A percentile compares a stretch with the other conserved stretches of the same genome.
These are phyloP conservation scores for Diaporthe sp. DNA, from an alignment of 2,329 filamentous ascomycete species.

Conservation along the genomic window DNA sequence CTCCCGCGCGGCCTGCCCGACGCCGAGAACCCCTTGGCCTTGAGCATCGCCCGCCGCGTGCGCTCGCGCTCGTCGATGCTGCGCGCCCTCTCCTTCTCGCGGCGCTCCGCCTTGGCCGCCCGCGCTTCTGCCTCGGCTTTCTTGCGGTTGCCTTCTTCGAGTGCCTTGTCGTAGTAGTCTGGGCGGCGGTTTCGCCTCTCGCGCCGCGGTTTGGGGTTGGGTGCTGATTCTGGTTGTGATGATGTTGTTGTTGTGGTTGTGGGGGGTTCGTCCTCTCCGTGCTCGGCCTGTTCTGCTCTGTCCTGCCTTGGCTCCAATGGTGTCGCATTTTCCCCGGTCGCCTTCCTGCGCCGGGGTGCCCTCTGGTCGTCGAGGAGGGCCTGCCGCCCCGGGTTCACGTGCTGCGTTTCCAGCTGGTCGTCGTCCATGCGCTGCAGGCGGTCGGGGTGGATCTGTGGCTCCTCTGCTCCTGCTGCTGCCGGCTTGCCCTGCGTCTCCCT, in stretches of 20 bases:
- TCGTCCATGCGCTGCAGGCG: neutral
- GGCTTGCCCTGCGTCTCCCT: conserved; percentile 35
- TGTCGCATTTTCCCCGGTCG: conserved; percentile 22
- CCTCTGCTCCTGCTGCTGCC: conserved; percentile 40
- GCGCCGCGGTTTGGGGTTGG: conserved; percentile 5
- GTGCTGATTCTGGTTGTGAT: conserved; percentile 33
- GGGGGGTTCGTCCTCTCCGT: neutral
- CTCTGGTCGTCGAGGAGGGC: conserved; percentile 49
- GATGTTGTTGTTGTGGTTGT: neutral
- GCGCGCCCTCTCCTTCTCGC: conserved; percentile 72
- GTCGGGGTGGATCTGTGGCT: conserved; percentile 42
- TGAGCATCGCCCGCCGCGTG: conserved; percentile 75
- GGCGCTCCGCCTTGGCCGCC: conserved; percentile 53
- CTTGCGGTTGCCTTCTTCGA: conserved; percentile 56
- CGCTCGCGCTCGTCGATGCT: conserved; percentile 73
- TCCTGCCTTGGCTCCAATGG: conserved; percentile 22
- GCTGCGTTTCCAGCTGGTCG: conserved; percentile 25
- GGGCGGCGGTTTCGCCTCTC: conserved; percentile 48
- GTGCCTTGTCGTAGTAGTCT: conserved; percentile 75
- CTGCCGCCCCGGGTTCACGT: conserved; percentile 54
- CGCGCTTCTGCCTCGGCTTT: conserved; percentile 55
- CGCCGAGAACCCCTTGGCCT: conserved; percentile 73
- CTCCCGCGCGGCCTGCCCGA: conserved; percentile 71
- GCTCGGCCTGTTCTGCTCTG: neutral
- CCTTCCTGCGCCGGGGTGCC: conserved; percentile 16